These are phyloP conservation scores for Bombardia bombarda DNA, from an alignment of 495 filamentous ascomycete genomes.

Conservation along the genomic window DNA sequence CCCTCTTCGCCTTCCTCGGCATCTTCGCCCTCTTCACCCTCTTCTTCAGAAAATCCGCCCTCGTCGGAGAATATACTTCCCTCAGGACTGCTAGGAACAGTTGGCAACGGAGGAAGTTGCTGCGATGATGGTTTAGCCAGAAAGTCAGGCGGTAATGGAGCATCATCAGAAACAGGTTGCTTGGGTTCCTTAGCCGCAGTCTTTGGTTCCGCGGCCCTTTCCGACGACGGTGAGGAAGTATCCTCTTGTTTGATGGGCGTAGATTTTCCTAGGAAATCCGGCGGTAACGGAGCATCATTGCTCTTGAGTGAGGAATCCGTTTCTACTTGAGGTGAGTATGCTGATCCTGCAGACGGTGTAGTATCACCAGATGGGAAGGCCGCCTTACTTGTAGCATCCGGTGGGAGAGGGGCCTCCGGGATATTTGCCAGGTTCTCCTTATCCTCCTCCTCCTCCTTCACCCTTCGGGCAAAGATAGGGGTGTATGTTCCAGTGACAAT, in stretches of 20 bases:
- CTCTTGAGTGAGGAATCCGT: constrained; percentile 17
- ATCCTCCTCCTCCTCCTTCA: constrained; percentile 24
- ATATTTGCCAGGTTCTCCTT: constrained; percentile 25
- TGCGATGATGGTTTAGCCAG: constrained; percentile 18
- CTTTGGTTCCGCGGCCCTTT: constrained; percentile 3
- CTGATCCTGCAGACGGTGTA: constrained; percentile 53
- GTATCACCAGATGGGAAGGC: constrained; percentile 58
- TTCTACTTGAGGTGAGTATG: constrained; percentile 29
- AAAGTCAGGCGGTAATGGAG: constrained; percentile 18
- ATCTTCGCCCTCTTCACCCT: constrained; percentile 29
- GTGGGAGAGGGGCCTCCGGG: constrained; percentile 59
- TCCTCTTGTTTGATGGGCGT: constrained; percentile 9
- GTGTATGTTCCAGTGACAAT: constrained; percentile 14
- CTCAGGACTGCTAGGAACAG: constrained; percentile 18
- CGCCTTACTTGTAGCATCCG: constrained; percentile 66
- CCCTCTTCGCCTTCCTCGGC: constrained; percentile 14
- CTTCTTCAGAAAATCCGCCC: constrained; percentile 14
- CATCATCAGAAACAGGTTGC: constrained; percentile 11
- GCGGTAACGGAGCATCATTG: constrained; percentile 33
- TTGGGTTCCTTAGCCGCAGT: constrained; percentile 15
- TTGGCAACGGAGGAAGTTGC: constrained; percentile 9
- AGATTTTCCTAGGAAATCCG: constrained; percentile 20
- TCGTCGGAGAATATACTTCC: constrained; percentile 14
- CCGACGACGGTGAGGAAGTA: background rate
- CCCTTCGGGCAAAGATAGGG: too few relatives aligned